Conservation (phyloP, 1,284 basidiomycete species). For the Trichosporon faecale region DNA sequence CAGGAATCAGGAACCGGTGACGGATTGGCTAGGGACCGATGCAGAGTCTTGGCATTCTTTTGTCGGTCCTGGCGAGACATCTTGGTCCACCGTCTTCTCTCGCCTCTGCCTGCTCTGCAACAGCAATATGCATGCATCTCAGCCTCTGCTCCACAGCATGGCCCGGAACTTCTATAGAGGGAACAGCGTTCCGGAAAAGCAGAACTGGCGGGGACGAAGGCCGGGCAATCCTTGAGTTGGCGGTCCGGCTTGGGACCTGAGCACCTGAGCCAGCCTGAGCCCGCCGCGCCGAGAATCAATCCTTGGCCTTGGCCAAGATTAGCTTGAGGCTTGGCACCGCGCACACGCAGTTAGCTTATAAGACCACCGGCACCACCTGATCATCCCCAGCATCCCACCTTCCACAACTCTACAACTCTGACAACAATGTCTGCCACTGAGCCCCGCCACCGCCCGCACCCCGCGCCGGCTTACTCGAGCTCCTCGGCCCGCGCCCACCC, state of each 20-base stretch:
- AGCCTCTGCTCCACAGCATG: background rate
- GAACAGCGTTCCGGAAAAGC: background rate
- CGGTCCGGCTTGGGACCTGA: background rate
- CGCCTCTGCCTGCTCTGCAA: background rate
- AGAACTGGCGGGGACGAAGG: background rate
- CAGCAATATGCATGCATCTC: background rate
- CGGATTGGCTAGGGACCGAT: background rate
- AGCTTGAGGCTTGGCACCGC: constrained; percentile 11
- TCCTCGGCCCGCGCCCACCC: constrained; percentile 20
- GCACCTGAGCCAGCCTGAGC: background rate
- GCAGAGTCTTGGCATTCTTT: constrained; percentile 5
- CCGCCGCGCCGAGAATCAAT: constrained; percentile 4
- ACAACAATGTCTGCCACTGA: constrained; percentile 12
- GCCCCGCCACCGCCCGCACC: constrained; percentile 14
- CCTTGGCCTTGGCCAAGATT: constrained; percentile 11
- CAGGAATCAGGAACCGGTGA: constrained; percentile 1
- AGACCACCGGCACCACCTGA: background rate
- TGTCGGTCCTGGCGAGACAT: background rate
- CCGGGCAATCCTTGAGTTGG: too few species aligned
- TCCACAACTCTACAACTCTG: background rate
- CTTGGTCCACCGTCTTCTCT: background rate
- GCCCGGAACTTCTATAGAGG: background rate
- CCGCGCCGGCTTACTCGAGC: constrained; percentile 15
- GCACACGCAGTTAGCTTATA: constrained; percentile 7
- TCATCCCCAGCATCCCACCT: background rate